Evolutionary conservation across 169 alveolate species (phyloP), one percentile per base, ranked within the genome.

Genomic region (Theileria parva): DNA sequence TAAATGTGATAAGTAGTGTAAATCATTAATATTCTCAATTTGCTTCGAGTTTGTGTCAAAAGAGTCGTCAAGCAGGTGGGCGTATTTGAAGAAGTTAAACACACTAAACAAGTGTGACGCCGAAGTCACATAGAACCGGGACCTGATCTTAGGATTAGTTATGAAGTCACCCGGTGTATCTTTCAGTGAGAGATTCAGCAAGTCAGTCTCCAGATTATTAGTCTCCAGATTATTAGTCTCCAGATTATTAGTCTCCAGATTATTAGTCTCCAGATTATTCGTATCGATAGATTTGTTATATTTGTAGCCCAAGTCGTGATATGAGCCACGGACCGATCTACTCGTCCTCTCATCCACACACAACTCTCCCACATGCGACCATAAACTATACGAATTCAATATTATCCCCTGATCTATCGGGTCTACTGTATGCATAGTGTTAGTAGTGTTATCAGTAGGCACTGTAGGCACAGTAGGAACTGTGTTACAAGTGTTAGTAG

Each of bases 41-140:
- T 79, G 79, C 21, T 79, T 73, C 23, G 85, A 37, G n/a, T 83
- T 85, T 27, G 78, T 64, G 67, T 91, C 91, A 44, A 79, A 88
- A 17, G 76, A 79, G 34, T 79, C 89, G 27, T 87, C 92, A 21
- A 80, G 85, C 37, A 87, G 67, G 67, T 88, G 88, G 5, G 91
- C 86, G 74, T 88, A 85, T 19, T 85, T 86, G 44, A 92, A 69
- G 51, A 93, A 86, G 76, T 91, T 93, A 64, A 91, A 86, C 12
- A 93, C 79, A 2, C 94, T 88, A 65, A 91, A 85, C 80, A 95
- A 80, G 71, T 93, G 95, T 2, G 95, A 92, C 19, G 97, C 97
- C 19, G 96, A 92, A 7, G 97, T 93, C 13, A 94, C 96, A 81
- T 95, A 95, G 88, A 91, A 94, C 25, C 97, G 80, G 44, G 96